Evolutionary conservation across 306 rosid genomes (phyloP).

Genomic region (Myrica gale): DNA sequence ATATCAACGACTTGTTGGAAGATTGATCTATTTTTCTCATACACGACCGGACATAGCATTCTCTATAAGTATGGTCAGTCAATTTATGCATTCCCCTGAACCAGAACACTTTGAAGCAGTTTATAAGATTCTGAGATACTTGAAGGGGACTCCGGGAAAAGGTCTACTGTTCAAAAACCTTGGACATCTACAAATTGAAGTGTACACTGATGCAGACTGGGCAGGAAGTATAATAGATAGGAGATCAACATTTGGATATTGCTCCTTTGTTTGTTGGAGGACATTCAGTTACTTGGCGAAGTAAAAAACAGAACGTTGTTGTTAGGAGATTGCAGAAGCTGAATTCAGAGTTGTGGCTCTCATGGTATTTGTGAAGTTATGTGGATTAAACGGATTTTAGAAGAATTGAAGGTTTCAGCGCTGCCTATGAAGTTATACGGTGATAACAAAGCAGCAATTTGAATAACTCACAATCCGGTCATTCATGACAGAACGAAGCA

Average conservation of each 20-base stretch:
- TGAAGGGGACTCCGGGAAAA: neutral
- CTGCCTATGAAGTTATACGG: neutral
- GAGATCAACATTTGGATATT: neutral
- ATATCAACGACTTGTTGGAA: neutral
- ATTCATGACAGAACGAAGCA: neutral
- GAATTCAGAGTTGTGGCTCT: neutral
- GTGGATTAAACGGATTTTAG: neutral
- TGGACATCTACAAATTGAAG: neutral
- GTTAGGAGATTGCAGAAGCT: neutral
- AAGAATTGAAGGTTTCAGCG: neutral
- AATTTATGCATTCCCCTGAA: neutral
- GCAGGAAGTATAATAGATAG: neutral
- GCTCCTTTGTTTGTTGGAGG: neutral
- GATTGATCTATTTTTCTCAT: neutral
- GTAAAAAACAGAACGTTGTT: neutral
- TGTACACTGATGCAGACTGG: neutral
- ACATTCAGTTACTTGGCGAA: neutral
- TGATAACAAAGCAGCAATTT: neutral
- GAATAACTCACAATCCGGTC: neutral
- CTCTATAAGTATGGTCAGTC: neutral
- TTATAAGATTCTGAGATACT: neutral
- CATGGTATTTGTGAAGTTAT: neutral
- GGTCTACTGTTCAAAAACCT: neutral
- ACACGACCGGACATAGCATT: neutral
- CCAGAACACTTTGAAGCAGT: neutral